A percentile compares a stretch with the other conserved stretches of the same genome.
Conservation (phyloP, 352 stramenopile species). For the Phytophthora crassamura region DNA sequence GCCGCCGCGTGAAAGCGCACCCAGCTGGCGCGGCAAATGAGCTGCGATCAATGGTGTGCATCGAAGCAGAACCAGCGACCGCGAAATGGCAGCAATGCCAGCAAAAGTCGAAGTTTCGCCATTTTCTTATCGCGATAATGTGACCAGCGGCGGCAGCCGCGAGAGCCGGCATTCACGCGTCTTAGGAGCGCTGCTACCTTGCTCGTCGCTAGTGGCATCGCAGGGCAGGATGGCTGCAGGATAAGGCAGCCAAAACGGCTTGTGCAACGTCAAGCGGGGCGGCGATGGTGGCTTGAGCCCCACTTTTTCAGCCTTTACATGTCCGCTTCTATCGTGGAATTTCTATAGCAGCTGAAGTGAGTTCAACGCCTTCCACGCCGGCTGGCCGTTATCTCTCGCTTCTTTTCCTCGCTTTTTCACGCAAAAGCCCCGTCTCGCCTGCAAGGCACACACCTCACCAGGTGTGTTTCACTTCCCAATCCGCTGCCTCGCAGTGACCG, state of each 20-base stretch:
- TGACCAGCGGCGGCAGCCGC: conserved; percentile 1
- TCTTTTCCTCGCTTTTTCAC: conserved; percentile 49
- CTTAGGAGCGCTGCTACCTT: conserved; percentile 18
- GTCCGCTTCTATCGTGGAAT: conserved; percentile 35
- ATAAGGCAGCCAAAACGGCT: conserved; percentile 22
- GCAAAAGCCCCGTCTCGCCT: conserved; percentile 31
- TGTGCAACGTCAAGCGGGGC: no score
- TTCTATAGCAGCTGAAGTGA: conserved; percentile 14
- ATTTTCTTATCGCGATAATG: conserved; percentile 16
- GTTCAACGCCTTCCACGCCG: conserved; percentile 27
- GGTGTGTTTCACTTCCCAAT: conserved; percentile 32
- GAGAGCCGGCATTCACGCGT: conserved; percentile 20
- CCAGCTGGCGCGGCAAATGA: conserved; percentile 34
- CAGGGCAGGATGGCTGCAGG: conserved; percentile 5
- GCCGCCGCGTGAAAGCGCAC: conserved; percentile 5
- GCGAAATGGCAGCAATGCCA: no score
- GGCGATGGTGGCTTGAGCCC: conserved; percentile 17
- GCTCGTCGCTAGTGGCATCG: no score
- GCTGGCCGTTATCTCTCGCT: conserved; percentile 36
- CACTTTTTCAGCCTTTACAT: conserved; percentile 15
- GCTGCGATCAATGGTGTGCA: no score
- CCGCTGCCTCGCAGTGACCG: conserved; percentile 12
- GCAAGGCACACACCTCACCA: conserved; percentile 12
- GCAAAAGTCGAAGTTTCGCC: conserved; percentile 15
- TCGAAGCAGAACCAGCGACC: no score